A percentile compares a stretch with the other conserved stretches of the same genome.
These are phyloP conservation scores for Phytophthora multivora DNA, from an alignment of 352 stramenopile genomes.

Conservation along the genomic window DNA sequence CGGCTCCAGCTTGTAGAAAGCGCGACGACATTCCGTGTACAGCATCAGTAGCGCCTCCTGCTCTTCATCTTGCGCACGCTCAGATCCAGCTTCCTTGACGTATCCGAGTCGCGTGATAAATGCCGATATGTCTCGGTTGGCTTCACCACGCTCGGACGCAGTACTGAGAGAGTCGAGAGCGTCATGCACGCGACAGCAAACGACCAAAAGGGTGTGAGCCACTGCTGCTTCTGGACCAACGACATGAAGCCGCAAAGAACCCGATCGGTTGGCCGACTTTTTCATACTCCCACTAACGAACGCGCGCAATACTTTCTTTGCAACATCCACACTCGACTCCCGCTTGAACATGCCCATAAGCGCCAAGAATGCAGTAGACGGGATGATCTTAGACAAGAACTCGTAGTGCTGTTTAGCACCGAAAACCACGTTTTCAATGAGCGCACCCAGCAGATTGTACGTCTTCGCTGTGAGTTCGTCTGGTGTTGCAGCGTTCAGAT, in stretches of 20 bases:
- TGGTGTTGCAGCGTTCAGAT: constrained; percentile 67
- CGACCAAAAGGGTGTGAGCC: constrained; percentile 86
- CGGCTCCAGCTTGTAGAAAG: constrained; percentile 87
- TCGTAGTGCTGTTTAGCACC: constrained; percentile 67
- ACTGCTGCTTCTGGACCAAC: constrained; percentile 76
- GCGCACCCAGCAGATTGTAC: constrained; percentile 69
- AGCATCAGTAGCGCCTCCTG: constrained; percentile 85
- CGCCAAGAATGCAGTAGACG: constrained; percentile 73
- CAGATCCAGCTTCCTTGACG: constrained; percentile 20
- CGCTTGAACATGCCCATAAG: constrained; percentile 89
- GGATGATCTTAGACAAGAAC: constrained; percentile 81
- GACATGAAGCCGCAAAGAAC: constrained; percentile 62
- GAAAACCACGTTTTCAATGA: constrained; percentile 83
- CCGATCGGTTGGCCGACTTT: constrained; percentile 18
- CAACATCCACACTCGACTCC: constrained; percentile 78
- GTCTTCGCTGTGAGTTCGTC: constrained; percentile 63
- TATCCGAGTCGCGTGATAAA: constrained; percentile 80
- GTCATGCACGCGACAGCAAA: constrained; percentile 86
- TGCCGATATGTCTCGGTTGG: constrained; percentile 69
- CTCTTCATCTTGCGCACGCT: constrained; percentile 56
- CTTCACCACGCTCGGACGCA: constrained; percentile 54
- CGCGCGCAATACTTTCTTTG: constrained; percentile 82
- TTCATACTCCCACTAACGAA: constrained; percentile 59
- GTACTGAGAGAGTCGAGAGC: constrained; percentile 82
- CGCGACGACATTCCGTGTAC: constrained; percentile 86